A percentile compares a stretch with the other conserved stretches of the same genome.
phyloP scores from a whole-genome alignment of 2,329 filamentous ascomycete species.

The Scytalidium sp. region DNA sequence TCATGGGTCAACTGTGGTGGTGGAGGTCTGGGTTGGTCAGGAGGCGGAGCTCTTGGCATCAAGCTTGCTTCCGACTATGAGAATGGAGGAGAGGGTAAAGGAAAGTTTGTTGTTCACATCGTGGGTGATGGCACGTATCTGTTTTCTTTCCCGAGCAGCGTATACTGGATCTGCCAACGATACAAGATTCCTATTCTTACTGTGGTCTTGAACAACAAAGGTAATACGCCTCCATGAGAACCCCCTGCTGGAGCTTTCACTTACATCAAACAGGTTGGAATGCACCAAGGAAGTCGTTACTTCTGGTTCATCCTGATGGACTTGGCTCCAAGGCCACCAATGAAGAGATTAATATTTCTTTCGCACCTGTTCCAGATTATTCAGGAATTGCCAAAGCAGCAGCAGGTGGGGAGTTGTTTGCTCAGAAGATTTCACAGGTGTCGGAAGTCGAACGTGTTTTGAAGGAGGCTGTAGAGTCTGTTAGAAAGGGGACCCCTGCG shows the following conservation, averaged over 20 bases:
- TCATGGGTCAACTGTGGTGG: conserved; percentile 81
- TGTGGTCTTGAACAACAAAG: conserved; percentile 68
- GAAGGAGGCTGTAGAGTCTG: conserved; percentile 55
- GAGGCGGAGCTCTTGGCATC: conserved; percentile 71
- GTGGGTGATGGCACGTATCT: conserved; percentile 68
- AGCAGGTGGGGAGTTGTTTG: conserved; percentile 59
- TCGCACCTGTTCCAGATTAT: conserved; percentile 64
- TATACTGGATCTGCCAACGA: conserved; percentile 66
- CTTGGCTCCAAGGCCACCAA: conserved; percentile 59
- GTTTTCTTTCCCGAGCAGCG: conserved; percentile 61
- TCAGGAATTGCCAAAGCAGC: conserved; percentile 66
- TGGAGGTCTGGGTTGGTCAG: conserved; percentile 78
- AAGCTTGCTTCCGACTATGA: conserved; percentile 61
- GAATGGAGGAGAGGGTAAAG: conserved; percentile 42
- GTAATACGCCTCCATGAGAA: conserved; percentile 11
- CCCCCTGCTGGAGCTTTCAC: not conserved
- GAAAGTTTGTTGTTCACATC: conserved; percentile 60
- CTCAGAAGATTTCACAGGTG: conserved; percentile 53
- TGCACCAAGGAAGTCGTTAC: conserved; percentile 56
- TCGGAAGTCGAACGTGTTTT: conserved; percentile 52
- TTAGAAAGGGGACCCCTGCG: conserved; percentile 53
- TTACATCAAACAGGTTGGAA: conserved; percentile 52
- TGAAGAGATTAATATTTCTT: conserved; percentile 64
- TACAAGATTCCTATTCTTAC: conserved; percentile 66
- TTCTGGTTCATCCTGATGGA: conserved; percentile 64